Base-by-base conservation (phyloP, 805 yeast genomes). In the Pichia thaimueangensis region DNA sequence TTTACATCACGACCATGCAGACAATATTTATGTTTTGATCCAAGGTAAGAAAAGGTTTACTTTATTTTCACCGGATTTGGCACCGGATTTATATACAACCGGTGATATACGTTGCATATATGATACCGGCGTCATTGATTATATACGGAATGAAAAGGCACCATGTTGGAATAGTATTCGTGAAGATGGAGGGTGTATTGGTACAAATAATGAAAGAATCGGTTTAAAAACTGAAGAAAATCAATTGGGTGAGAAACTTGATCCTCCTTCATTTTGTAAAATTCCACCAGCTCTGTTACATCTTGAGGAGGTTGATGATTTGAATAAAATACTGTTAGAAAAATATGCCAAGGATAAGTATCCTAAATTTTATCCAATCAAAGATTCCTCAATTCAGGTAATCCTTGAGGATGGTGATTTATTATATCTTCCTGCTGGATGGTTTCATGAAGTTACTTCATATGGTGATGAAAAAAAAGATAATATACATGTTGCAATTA, bases 381-480 rank as follows among this genome's bases (percentile, higher is more conserved):
- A 60, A 1, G 64, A 76, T 2, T 58, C 64, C 16, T 65, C 68
- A 35, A 54, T 70, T 13, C 64, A 69, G 15, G 77, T 78, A 2
- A 64, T 71, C 55, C 49, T 83, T 22, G 54, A 69, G 23, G 78
- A 81, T 0, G 87, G 87, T 0, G 78, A 82, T 37, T 76, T 80
- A 80, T 57, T 83, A 19, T 83, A 74, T 54, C 56, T 83, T 21
- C 91, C 91, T 0, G 73, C 84, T 1, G 88, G 91, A 3, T 83
- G 89, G 89, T 83, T 83, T 53, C 91, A 83, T 56, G 91, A 83
- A 57, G 91, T 83, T 2, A 73, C 85, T 1, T 79, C 86, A 9
- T 80, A 67, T 56, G 80, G 81, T 1, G 80, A 81, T 3, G 57
- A 56, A 9, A 51, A 43, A 3, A 50, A 45, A 6, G 49, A 55